Evolutionary conservation across 2,329 filamentous ascomycete species (phyloP), one percentile per base, ranked within the genome.

Genomic region (Fusarium protoensiforme): DNA sequence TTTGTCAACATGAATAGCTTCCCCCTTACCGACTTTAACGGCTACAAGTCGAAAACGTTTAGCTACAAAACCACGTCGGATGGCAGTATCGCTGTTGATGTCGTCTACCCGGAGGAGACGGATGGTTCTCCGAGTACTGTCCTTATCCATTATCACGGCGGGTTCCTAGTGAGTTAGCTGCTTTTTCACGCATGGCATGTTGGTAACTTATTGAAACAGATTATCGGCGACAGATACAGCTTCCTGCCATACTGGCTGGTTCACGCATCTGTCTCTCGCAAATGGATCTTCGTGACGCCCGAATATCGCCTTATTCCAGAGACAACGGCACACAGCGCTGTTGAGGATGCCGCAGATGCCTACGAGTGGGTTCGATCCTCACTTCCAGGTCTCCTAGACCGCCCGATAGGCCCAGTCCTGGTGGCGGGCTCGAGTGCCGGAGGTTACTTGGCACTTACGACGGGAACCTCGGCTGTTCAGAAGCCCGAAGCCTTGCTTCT

Each of bases 231-330:
- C 7, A 66, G 75, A 39, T 69, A 75, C 16, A 73, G 75, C 3
- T 77, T 72, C 10, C 9, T 73, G 13, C 75, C 75, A 2, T 53
- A 67, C 41, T 77, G 75, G 75, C 69, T 75, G 3, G 20, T 77
- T 27, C 67, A 77, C 16, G 69, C 67, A 2, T 67, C 56, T 4
- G 61, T 54, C 9, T 62, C 71, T 35, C 69, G 75, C 9, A 77
- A 67, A 62, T 77, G 75, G 75, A 67, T 76, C 27, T 77, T 77
- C 4, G 71, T 77, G 1, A 75, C 67, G 1, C 75, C 75, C 2
- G 75, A 77, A 31, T 77, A 77, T 20, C 75, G 75, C 0, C 60
- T 77, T 22, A 35, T 77, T 2, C 75, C 75, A 2, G 75, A 77
- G 5, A 68, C 71, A 3, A 75, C 71, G 0, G 75, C 75, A 5